Conservation (phyloP, 257 asterid genomes). For the Nemophila menziesii region DNA sequence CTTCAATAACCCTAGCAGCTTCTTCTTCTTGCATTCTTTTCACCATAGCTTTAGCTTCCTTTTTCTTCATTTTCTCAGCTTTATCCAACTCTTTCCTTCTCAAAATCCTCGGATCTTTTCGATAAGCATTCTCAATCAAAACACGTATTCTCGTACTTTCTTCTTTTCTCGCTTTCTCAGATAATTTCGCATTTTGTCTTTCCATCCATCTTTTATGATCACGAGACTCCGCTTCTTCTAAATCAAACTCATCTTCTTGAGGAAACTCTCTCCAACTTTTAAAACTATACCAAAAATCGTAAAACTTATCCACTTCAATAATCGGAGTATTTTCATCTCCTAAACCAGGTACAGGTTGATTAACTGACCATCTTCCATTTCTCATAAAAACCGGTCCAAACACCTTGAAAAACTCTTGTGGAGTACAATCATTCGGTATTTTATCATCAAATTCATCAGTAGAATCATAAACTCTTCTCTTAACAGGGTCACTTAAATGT, state of each 20-base stretch:
- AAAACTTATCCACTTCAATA: constrained; percentile 70
- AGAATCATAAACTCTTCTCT: constrained; percentile 73
- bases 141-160: constrained; percentile 61
- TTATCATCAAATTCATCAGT: constrained; percentile 89
- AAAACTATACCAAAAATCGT: constrained; percentile 78
- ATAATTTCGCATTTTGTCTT: constrained; percentile 80
- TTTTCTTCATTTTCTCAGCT: constrained; percentile 82
- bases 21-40: constrained; percentile 82
- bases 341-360: constrained; percentile 42
- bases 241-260: constrained; percentile 86
- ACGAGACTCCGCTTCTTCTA: constrained; percentile 91
- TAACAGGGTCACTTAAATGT: constrained; percentile 61
- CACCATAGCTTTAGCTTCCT: constrained; percentile 74
- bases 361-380: constrained; percentile 80
- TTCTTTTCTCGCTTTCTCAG: constrained; percentile 94
- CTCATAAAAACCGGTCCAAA: constrained; percentile 78
- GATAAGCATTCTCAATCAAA: constrained; percentile 88
- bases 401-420: constrained; percentile 70
- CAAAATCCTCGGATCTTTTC: constrained; percentile 72
- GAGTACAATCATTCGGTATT: constrained; percentile 51
- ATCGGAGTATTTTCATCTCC: constrained; percentile 60
- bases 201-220: constrained; percentile 99
- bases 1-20: constrained; percentile 58
- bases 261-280: constrained; percentile 99
- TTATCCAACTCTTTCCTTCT: constrained; percentile 69